A percentile compares a stretch with the other conserved stretches of the same genome.
These are phyloP conservation scores for Perkinsus olseni DNA, from an alignment of 169 alveolate genomes.

Conservation along the genomic window DNA sequence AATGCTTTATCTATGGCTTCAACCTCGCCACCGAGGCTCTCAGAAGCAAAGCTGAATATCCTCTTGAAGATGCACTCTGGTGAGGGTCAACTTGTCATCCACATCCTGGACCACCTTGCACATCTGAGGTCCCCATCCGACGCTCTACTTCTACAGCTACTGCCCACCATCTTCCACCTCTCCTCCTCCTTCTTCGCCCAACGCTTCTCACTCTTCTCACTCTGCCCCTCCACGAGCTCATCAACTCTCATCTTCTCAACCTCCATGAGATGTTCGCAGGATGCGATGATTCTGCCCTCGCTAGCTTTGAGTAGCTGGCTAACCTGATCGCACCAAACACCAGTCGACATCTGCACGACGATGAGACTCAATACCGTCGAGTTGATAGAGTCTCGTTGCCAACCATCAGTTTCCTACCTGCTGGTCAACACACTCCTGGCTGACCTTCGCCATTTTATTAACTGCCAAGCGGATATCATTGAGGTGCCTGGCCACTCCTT, in stretches of 20 bases:
- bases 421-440: neutral
- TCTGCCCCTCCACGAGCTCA: neutral
- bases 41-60: too few species aligned
- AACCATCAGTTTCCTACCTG: too few species aligned
- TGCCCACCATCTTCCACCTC: neutral
- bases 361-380: too few species aligned
- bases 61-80: too few species aligned
- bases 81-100: too few species aligned
- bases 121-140: too few species aligned
- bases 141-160: too few species aligned
- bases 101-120: too few species aligned
- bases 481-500: neutral
- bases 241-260: neutral
- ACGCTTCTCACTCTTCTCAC: neutral
- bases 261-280: neutral
- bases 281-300: neutral
- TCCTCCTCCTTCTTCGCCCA: neutral
- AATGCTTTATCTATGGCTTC: too few species aligned
- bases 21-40: too few species aligned
- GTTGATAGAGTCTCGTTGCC: too few species aligned
- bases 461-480: neutral
- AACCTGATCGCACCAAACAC: neutral
- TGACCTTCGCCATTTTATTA: neutral
- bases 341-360: too few species aligned
- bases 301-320: neutral